Base-by-base conservation (phyloP, 1,139 yeast species). In the Yamadazyma aaseri region DNA sequence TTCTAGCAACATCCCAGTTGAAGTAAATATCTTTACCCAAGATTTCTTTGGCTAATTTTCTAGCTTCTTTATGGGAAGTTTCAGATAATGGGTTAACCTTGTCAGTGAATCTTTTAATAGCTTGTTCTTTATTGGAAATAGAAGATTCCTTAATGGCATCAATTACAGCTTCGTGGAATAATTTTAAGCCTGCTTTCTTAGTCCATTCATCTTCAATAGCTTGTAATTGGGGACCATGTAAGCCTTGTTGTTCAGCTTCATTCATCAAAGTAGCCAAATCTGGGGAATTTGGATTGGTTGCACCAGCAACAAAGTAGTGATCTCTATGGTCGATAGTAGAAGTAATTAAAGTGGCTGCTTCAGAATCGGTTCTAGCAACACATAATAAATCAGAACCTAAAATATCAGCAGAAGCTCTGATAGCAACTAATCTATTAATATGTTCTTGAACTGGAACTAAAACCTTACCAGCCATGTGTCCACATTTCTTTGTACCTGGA, bases 381-480 rank as follows among this genome's bases (percentile, higher is more conserved):
- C 83, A 78, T 49, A 90, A 68, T 55, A 90, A 74, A 55, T 89
- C 90, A 33, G 89, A 76, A 35, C 95, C 94, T 66, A 87, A 81
- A 45, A 89, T 83, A 66, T 90, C 98, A 38, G 97, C 97, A 51
- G 95, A 81, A 42, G 96, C 92, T 66, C 98, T 83, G 56, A 90
- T 86, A 37, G 97, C 95, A 49, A 87, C 84, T 60, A 90, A 73
- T 63, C 97, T 80, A 71, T 86, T 86, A 62, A 90, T 85, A 67
- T 90, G 97, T 69, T 92, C 97, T 67, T 87, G 96, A 42, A 89
- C 94, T 42, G 98, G 98, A 43, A 90, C 97, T 53, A 90, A 80
- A 41, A 94, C 97, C 68, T 94, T 89, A 53, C 98, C 98, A 48
- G 96, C 97, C 96, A 90, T 87, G 64, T 83, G 90, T 46, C 97